Evolutionary conservation across 2,329 filamentous ascomycete genomes (phyloP), one percentile per base, ranked within the genome.

Genomic region (Diaporthe caulivora): DNA sequence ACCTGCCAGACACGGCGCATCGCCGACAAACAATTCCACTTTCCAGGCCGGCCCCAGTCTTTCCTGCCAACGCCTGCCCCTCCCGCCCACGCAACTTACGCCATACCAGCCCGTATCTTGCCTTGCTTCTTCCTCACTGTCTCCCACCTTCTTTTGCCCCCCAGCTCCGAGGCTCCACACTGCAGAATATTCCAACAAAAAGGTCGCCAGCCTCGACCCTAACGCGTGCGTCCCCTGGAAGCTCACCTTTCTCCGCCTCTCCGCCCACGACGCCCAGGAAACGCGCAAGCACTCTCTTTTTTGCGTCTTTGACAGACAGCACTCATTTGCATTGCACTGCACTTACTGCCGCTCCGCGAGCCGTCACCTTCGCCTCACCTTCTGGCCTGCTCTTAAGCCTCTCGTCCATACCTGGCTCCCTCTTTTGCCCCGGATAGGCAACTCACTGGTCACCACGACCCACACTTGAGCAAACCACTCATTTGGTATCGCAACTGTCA

Each of bases 291-390:
- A 51, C 47, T 65, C 67, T 34, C 65, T 83, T 34, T 70, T 83
- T 79, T 80, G 85, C 82, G 84, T 88, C 87, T 88, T 88, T 87
- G 86, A 88, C 78, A 88, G 87, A 87, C 83, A 75, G 82, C 83
- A 40, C 71, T 69, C 51, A 54, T 73, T 74, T 74, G 31, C 60
- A 60, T 49, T 51, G 67, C 65, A 49, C 60, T 37, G 62, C n/a
- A 31, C 31, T 53, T 26, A 53, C 11, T 26, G 24, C 51, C 31
- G n/a, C 29, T 37, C 47, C 26, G 58, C 24, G 58, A 62, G 58
- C 58, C 24, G 37, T n/a, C 17, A 21, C 29, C 44, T 34, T 53
- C 21, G 37, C 42, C 58, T 47, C 47, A 54, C 31, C 44, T 37
- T 37, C 26, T 11, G n/a, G 54, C 17, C 37, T 26, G 37, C 58